These are phyloP conservation scores for Alternaria incomplexa DNA, from an alignment of 2,329 filamentous ascomycete species.

Conservation along the genomic window DNA sequence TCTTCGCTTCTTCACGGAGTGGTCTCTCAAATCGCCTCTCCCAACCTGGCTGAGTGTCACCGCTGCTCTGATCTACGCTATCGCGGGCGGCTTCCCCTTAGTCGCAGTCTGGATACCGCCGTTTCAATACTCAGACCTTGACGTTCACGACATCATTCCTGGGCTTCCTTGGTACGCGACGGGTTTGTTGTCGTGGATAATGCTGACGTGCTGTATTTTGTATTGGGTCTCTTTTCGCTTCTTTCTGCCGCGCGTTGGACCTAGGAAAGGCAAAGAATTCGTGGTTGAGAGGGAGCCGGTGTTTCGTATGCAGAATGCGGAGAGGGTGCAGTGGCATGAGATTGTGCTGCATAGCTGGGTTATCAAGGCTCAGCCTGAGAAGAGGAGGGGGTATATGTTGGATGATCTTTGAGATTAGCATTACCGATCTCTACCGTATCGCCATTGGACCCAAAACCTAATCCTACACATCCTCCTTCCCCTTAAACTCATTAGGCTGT, in stretches of 20 bases:
- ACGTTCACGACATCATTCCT: neutral
- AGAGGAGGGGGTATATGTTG: neutral
- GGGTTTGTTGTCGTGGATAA: neutral
- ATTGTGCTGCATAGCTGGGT: neutral
- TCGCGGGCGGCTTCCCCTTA: neutral
- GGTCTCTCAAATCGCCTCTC: neutral
- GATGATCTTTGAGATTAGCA: neutral
- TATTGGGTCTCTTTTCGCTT: neutral
- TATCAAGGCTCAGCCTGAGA: neutral
- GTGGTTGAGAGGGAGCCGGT: neutral
- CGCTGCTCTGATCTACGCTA: neutral
- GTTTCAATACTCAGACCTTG: neutral
- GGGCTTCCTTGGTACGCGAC: neutral
- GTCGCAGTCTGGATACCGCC: neutral
- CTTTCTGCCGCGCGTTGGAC: neutral
- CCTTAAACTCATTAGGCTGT: conserved; percentile 8
- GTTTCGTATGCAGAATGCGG: neutral
- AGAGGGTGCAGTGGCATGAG: neutral
- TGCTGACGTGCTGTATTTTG: neutral
- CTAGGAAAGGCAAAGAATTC: neutral
- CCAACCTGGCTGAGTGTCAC: neutral
- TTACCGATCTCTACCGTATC: no score
- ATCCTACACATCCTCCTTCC: conserved; percentile 14
- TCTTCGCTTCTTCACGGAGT: fast-evolving
- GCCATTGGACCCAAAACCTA: no score